Percentiles rank a stretch among this genome's conserved stretches.
Conservation (phyloP, 805 yeast species). For the Kuraishia piskuri region DNA sequence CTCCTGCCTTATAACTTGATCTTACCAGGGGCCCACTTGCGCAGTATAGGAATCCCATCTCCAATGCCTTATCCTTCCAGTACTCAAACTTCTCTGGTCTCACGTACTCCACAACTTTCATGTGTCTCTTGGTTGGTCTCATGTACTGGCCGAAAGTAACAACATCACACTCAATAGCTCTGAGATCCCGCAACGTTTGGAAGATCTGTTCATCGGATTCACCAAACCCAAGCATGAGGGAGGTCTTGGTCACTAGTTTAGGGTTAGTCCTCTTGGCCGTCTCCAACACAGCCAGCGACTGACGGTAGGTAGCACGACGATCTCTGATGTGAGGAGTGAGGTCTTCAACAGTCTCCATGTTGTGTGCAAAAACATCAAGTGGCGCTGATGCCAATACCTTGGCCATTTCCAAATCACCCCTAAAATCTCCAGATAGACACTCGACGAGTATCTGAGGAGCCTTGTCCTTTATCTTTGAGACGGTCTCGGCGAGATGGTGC, state of each 20-base stretch:
- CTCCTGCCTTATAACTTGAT: constrained; percentile 97
- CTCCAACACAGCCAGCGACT: constrained; percentile 67
- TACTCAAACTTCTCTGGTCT: constrained; percentile 90
- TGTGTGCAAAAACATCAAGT: constrained; percentile 94
- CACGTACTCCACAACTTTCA: constrained; percentile 94
- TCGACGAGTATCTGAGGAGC: constrained; percentile 91
- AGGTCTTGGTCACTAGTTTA: constrained; percentile 79
- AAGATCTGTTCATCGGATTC: constrained; percentile 87
- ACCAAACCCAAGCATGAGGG: constrained; percentile 94
- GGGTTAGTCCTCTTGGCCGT: constrained; percentile 78
- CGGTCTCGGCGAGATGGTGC: constrained; percentile 83
- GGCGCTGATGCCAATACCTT: constrained; percentile 77
- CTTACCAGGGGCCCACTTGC: constrained; percentile 97
- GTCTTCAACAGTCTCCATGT: constrained; percentile 91
- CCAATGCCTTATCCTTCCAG: constrained; percentile 83
- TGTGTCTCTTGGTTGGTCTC: constrained; percentile 98
- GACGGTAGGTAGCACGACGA: constrained; percentile 92
- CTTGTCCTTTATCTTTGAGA: constrained; percentile 70
- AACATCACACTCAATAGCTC: constrained; percentile 77
- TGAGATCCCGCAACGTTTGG: constrained; percentile 66
- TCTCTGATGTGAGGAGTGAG: constrained; percentile 94
- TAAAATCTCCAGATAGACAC: constrained; percentile 89
- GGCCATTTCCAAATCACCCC: constrained; percentile 82
- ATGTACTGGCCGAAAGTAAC: constrained; percentile 98
- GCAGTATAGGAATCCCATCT: constrained; percentile 89